These are phyloP conservation scores for Beta macrorhiza DNA, from an alignment of 179 eudicot genomes.

Conservation along the genomic window DNA sequence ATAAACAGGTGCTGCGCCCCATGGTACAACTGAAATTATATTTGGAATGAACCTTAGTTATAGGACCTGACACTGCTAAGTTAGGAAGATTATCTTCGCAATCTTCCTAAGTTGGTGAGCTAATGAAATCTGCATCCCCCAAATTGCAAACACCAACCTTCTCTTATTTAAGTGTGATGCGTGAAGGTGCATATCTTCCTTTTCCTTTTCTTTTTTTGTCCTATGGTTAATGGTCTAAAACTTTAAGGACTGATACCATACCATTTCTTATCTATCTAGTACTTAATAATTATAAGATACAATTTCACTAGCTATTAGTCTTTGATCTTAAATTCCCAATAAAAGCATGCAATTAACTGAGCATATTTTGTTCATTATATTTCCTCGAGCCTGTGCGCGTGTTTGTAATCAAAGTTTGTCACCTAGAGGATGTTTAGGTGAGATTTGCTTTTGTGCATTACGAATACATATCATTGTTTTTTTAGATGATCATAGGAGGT, in stretches of 20 bases:
- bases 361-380: background rate
- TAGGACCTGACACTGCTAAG: too few relatives aligned
- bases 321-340: background rate
- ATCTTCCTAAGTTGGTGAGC: background rate
- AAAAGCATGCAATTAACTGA: slow-evolving; percentile 2
- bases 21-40: too few relatives aligned
- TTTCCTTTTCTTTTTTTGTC: background rate
- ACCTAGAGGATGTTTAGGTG: slow-evolving; percentile 26
- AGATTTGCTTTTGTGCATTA: slow-evolving; percentile 9
- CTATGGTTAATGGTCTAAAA: background rate
- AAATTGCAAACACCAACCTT: background rate
- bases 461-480: too few relatives aligned
- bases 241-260: too few relatives aligned
- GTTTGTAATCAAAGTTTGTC: slow-evolving; percentile 10
- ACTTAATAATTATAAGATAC: slow-evolving; percentile 4
- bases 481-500: background rate
- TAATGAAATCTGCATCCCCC: background rate
- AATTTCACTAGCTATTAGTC: background rate
- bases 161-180: background rate
- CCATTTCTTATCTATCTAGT: slow-evolving; percentile 6
- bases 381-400: background rate
- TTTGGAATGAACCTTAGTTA: too few relatives aligned
- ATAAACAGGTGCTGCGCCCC: too few relatives aligned
- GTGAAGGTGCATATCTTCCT: background rate
- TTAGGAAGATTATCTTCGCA: background rate